Evolutionary conservation across 2,329 filamentous ascomycete genomes (phyloP), one percentile per base, ranked within the genome.

Genomic region (Blumeriella jaapii): DNA sequence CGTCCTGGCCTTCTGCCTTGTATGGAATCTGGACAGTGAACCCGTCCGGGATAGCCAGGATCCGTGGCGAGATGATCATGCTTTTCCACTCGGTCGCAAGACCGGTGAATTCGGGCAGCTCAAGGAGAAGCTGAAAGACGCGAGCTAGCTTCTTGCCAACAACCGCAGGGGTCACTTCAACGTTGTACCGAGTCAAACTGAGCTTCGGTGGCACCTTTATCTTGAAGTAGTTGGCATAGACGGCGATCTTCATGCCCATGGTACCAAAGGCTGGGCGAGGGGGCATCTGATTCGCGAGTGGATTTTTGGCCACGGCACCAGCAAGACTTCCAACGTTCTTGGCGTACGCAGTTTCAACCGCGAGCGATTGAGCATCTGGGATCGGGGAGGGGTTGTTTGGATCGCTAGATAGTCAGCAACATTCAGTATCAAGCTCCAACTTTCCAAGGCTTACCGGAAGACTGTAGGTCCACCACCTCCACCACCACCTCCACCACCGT

Each of bases 221-320:
- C 27, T 52, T 44, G 34, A 54, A 53, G 16, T 54, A 56, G 25
- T 57, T 57, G 19, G 54, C 50, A 32, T 51, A 56, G 0, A 57
- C 45, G 1, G 39, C 28, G 30, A 56, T 40, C 6, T 40, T 36
- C 26, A 37, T 42, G 3, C 55, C 55, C 11, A 42, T 37, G 2
- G 48, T 52, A 1, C 54, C 54, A 37, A 52, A 47, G 6, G 50
- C 54, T 17, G 54, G 54, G 5, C 54, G 49, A 18, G 40, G 22
- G 18, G 53, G 53, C 17, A 52, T 48, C 3, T 36, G 28, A 2
- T 27, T 4, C 11, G 30, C 39, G 1, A 46, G 19, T 1, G 41
- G 44, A 3, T 50, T 22, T 5, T 40, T 50, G 6, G 39, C 40
- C 9, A 53, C 14, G 15, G 32, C 44, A 29, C 30, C n/a, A n/a